Percentiles rank a stretch among this genome's conserved stretches.
Conservation (phyloP, 768 basidiomycete genomes). For the Calocybe cyanea region DNA sequence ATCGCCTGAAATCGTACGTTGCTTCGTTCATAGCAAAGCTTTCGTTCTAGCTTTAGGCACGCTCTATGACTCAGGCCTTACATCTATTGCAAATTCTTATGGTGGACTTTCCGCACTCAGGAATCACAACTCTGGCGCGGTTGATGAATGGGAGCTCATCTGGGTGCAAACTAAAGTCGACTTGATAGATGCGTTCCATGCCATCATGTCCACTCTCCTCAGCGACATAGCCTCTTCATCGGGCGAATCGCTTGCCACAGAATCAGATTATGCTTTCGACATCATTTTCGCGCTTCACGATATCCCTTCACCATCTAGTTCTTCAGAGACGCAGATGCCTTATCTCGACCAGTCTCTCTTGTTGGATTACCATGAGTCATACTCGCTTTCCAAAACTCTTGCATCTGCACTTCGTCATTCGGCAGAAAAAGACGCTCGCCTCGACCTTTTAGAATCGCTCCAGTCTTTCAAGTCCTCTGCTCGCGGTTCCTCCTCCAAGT, state of each 20-base stretch:
- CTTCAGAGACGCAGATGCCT: constrained; percentile 30
- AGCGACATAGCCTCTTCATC: constrained; percentile 41
- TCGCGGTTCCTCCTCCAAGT: neutral
- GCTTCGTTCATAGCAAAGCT: constrained; percentile 47
- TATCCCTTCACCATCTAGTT: constrained; percentile 30
- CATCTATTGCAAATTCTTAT: constrained; percentile 53
- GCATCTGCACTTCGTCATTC: constrained; percentile 38
- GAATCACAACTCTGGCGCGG: constrained; percentile 23
- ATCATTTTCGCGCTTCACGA: constrained; percentile 58
- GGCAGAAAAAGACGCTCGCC: constrained; percentile 51
- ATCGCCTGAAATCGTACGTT: constrained; percentile 43
- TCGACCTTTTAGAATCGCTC: constrained; percentile 56
- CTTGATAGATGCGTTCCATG: constrained; percentile 66
- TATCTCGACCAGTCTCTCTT: constrained; percentile 69
- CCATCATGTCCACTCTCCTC: constrained; percentile 48
- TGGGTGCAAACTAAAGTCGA: constrained; percentile 75
- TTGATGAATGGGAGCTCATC: constrained; percentile 66
- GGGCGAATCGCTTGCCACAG: constrained; percentile 37
- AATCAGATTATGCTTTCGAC: constrained; percentile 54
- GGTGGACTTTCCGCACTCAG: constrained; percentile 45
- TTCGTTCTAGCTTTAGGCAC: constrained; percentile 56
- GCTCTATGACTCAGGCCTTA: constrained; percentile 58
- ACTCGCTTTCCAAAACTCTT: constrained; percentile 53
- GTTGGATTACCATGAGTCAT: constrained; percentile 68
- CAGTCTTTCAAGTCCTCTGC: constrained; percentile 31